Evolutionary conservation across 176 grass and related monocot genomes (phyloP), one percentile per base, ranked within the genome.

Genomic region (Hordeum marinum): DNA sequence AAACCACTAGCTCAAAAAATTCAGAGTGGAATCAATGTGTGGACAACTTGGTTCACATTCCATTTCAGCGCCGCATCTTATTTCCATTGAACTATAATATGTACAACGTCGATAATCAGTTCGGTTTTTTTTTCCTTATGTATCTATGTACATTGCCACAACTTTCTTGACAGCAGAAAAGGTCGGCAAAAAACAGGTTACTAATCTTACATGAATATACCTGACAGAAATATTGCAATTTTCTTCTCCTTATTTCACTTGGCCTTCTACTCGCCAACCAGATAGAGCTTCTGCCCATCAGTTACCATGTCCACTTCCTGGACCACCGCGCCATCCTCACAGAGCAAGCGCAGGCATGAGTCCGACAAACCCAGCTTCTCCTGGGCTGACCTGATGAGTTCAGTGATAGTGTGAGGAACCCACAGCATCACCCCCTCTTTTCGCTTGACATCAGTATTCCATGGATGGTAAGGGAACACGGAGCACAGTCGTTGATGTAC

Each of bases 401-500:
- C 84, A 25, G 89, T 82, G 20, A 94, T 73, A 12, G 90, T 92
- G 78, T 74, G 88, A 18, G 93, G 93, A 31, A 96, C 84, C 96
- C 96, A 99, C 54, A 96, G 34, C 20, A 92, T 72, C 11, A 94
- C 87, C 46, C 96, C 96, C 41, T 98, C 96, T 58, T 58, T 92
- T 24, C 86, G 83, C 36, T 54, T 79, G 31, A 71, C 88, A 14
- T 35, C 77, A 18, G 11, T 27, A 12, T 76, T 79, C 90, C 94
- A 96, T 9, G 94, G 94, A 72, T 96, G 94, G 84, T 79, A 67
- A 13, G 97, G 94, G 68, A 99, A 94, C 75, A 99, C 88, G 2
- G 94, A 86, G 83, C 97, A 99, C 32, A 75, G 79, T 25, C 88
- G 77, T 15, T 82, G 86, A 69, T 96, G 90, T 41, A 77, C 86